These are phyloP conservation scores for Aureobasidium subglaciale DNA, from an alignment of 2,329 filamentous ascomycete genomes.

Conservation along the genomic window DNA sequence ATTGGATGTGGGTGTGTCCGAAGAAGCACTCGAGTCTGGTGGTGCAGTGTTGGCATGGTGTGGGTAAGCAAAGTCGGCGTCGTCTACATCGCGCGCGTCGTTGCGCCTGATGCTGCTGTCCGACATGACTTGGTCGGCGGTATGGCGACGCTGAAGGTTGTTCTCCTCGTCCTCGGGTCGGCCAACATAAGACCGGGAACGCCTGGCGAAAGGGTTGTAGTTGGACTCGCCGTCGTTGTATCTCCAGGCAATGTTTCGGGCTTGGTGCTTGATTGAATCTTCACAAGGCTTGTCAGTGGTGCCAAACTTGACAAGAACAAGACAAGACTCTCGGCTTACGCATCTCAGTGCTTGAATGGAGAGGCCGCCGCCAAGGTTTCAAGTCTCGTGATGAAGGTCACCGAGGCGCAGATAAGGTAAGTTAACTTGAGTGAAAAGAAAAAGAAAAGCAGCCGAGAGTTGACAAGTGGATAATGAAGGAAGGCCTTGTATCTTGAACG, in stretches of 20 bases:
- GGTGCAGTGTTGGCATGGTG: conserved; percentile 17
- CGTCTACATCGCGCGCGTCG: conserved; percentile 4
- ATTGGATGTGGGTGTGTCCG: conserved; percentile 5
- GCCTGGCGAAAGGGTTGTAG: conserved; percentile 19
- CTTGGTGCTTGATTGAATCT: conserved; percentile 19
- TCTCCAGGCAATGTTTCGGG: conserved; percentile 18
- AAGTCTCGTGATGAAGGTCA: neutral
- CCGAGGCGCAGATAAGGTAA: conserved; percentile 10
- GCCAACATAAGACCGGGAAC: conserved; percentile 3
- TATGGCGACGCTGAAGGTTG: conserved; percentile 6
- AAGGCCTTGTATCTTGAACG: neutral
- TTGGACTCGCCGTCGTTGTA: conserved; percentile 16
- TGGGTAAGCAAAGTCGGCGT: conserved; percentile 15
- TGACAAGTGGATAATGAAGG: conserved; percentile 1
- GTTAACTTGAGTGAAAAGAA: conserved; percentile 5
- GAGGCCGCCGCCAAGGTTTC: conserved; percentile 5
- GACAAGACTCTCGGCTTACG: conserved; percentile 14
- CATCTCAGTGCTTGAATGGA: conserved; percentile 10
- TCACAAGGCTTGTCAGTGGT: conserved; percentile 10
- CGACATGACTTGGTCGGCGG: conserved; percentile 15
- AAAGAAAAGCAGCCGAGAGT: conserved; percentile 7
- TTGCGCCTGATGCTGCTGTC: conserved; percentile 1
- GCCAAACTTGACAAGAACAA: neutral
- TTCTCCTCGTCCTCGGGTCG: conserved; percentile 14
- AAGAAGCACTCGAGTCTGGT: neutral